Evolutionary conservation across 192 early-diverging fungal species (phyloP), one percentile per base, ranked within the genome.

Genomic region (Rhizophlyctis rosea): DNA sequence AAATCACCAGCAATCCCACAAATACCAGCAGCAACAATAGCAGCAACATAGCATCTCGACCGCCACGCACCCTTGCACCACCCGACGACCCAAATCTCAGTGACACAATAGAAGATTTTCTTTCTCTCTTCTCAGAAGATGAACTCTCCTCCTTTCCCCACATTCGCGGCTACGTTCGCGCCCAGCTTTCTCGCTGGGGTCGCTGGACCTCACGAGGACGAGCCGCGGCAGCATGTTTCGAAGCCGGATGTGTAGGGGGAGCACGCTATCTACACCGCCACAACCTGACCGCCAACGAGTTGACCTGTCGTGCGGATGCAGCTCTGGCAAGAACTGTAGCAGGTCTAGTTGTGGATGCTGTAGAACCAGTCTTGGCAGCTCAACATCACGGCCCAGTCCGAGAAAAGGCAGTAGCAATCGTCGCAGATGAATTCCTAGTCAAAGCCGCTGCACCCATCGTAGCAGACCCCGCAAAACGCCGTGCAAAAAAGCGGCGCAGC

Each of bases 201-300:
- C 53, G 68, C 13, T 70, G 68, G 68, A 23, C 31, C 16, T 28
- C 18, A n/a, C 50, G 68, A 29, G 68, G 68, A 18, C 59, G 68
- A 32, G 52, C 68, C 7, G 49, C 54, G 18, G 68, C 68, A 2
- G 34, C 61, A 2, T 64, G 68, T 35, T 70, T 64, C 48, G 68
- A 70, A 57, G 68, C 68, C 3, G 68, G 61, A 18, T 70, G 68
- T 49, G 54, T 70, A 21, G 68, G 68, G 13, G 68, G 47, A 28
- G 30, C 53, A 0, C 27, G 24, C 3, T 70, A 48, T 70, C 51
- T 70, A 4, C 33, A 62, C 2, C 55, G 64, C 21, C 28, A 27
- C 25, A 50, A 39, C 0, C 28, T 34, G 14, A 32, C 28, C 4
- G 47, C 62, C 3, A 28, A 44, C 11, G 47, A 44, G 23, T 9